Evolutionary conservation across 306 rosid genomes (phyloP).

Genomic region (Phaseolus lunatus): DNA sequence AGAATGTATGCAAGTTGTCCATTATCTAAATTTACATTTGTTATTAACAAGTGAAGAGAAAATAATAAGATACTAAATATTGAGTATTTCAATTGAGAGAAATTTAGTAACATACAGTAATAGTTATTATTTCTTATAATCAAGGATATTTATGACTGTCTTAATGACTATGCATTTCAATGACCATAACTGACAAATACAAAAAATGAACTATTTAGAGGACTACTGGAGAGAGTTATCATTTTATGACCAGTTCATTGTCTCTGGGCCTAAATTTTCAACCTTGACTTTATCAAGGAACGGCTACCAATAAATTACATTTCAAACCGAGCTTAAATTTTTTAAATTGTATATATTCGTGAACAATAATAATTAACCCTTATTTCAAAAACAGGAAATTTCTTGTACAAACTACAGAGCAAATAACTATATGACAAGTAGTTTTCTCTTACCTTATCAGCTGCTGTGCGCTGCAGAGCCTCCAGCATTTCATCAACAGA

Average conservation of each 20-base stretch:
- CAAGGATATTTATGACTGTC: neutral
- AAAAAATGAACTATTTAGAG: neutral
- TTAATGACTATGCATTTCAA: neutral
- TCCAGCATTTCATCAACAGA: constrained; percentile 85
- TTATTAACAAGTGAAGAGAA: neutral
- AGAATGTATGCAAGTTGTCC: no score
- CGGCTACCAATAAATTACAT: neutral
- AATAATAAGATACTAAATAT: neutral
- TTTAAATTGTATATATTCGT: neutral
- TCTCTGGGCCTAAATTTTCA: neutral
- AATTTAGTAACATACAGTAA: neutral
- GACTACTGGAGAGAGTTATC: neutral
- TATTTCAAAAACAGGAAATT: constrained; percentile 21
- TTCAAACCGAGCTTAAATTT: neutral
- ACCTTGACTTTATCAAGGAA: neutral
- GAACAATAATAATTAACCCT: neutral
- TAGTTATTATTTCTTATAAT: neutral
- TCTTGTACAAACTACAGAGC: neutral
- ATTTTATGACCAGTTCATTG: neutral
- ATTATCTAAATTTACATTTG: no score
- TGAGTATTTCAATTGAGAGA: neutral
- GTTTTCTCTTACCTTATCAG: constrained; percentile 57
- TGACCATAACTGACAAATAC: neutral
- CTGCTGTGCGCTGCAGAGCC: constrained; percentile 75
- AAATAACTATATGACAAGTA: constrained; percentile 30